Evolutionary conservation across 2,329 filamentous ascomycete genomes (phyloP).

Genomic region (Talaromyces verruculosus): DNA sequence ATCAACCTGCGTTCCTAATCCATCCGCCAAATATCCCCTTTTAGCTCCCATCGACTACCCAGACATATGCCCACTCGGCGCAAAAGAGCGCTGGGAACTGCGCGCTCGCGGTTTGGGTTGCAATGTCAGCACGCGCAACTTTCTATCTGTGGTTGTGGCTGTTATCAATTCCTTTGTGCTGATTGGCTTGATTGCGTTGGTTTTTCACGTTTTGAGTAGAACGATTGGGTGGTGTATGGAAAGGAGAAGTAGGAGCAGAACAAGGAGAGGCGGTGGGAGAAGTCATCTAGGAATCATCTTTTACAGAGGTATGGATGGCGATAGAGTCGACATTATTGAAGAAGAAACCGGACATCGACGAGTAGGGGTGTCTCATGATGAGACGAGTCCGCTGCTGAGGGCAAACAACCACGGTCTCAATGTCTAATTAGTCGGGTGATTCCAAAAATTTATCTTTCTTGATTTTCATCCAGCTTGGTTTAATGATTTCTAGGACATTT

Average conservation of each 20-base stretch:
- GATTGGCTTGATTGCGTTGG: slow-evolving; percentile 25
- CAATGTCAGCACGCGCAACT: slow-evolving; percentile 42
- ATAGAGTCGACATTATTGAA: slow-evolving; percentile 1
- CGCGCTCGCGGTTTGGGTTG: slow-evolving; percentile 42
- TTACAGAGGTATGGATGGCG: slow-evolving; percentile 12
- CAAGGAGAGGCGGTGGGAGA: slow-evolving; percentile 20
- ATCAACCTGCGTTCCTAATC: slow-evolving; percentile 43
- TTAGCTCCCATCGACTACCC: slow-evolving; percentile 38
- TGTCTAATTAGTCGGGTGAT: neutral
- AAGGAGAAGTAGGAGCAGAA: neutral
- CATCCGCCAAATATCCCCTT: slow-evolving; percentile 35
- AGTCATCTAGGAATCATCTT: slow-evolving; percentile 19
- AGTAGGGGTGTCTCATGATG: neutral
- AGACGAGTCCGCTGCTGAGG: slow-evolving; percentile 19
- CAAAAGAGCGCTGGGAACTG: slow-evolving; percentile 45
- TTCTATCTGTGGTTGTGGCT: slow-evolving; percentile 37
- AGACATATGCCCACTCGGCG: slow-evolving; percentile 41
- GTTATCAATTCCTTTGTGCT: slow-evolving; percentile 32
- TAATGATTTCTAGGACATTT: neutral
- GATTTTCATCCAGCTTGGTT: neutral
- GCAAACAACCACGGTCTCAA: neutral
- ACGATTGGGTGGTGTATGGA: slow-evolving; percentile 14
- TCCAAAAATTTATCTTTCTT: neutral
- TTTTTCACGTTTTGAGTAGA: slow-evolving; percentile 24
- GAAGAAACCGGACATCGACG: neutral